Base-by-base conservation (phyloP, 2,329 filamentous ascomycete genomes). In the Blastomyces gilchristii region DNA sequence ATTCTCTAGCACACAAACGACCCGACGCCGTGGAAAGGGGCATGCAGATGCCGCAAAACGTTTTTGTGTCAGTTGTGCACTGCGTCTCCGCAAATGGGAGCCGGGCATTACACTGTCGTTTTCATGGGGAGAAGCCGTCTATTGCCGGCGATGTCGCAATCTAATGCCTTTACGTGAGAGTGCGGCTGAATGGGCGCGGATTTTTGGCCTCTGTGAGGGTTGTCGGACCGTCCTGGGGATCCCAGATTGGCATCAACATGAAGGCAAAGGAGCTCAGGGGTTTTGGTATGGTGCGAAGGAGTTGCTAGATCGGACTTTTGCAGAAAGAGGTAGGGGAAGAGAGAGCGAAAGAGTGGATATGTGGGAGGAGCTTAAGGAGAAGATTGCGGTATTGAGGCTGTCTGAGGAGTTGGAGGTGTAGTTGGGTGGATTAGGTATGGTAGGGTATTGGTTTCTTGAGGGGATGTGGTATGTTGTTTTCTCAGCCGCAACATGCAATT, bases 1-100 rank as follows among this genome's bases (percentile, higher is more conserved):
- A 18, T 71, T 69, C 62, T 62, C 63, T 6, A 58, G 62, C 37
- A 60, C 63, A 1, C 68, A 70, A 53, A 59, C 50, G 31, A 68
- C 57, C 22, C 60, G 65, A 2, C 64, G 60, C 2, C 65, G 67
- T 28, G 65, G 60, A 39, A 67, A 65, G n/a, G 68, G 68, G 2
- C 66, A 70, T 60, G 58, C 37, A 5, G 63, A 69, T 49, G 62
- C 61, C 41, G 28, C 45, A 22, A 63, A 65, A 34, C 64, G 69
- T 49, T 69, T 69, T 53, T 68, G 69, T 61, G 64, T 47, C 25
- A 43, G 53, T 3, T 71, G 68, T 47, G 66, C 64, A 3, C 58
- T 68, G 14, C 54, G 58, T 25, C 61, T 57, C 12, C 57, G 65
- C 53, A 67, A 63, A 56, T 69, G 67, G 67, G 47, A 64, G 43